phyloP scores from a whole-genome alignment of 1,284 basidiomycete species.

The Apiotrichum sp. region DNA sequence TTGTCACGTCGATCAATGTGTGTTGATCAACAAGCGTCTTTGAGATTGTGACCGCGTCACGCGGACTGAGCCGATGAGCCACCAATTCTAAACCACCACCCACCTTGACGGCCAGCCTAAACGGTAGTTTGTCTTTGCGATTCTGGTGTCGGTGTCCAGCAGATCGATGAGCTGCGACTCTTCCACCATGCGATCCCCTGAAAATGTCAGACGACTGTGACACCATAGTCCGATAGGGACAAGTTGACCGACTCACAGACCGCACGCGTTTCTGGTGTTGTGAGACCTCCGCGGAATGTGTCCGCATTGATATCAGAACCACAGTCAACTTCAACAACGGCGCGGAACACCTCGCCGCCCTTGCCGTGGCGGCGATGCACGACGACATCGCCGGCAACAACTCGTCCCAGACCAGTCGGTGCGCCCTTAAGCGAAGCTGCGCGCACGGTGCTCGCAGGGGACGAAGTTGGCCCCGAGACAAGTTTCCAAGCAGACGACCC shows the following conservation, averaged over 20 bases:
- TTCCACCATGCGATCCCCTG: constrained; percentile 86
- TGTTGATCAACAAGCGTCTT: constrained; percentile 71
- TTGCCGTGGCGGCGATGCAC: constrained; percentile 48
- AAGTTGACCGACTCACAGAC: constrained; percentile 51
- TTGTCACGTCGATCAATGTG: constrained; percentile 85
- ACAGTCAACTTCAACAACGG: constrained; percentile 70
- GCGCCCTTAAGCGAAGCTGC: constrained; percentile 17
- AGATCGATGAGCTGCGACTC: constrained; percentile 75
- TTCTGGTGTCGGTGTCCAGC: constrained; percentile 75
- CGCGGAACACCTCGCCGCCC: constrained; percentile 72
- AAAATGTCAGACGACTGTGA: neutral
- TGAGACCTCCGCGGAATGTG: constrained; percentile 73
- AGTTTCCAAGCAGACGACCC: constrained; percentile 46
- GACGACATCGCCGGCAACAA: constrained; percentile 42
- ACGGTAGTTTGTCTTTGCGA: constrained; percentile 82
- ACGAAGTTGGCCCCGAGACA: constrained; percentile 29
- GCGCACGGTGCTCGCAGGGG: constrained; percentile 21
- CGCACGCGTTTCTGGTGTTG: constrained; percentile 75
- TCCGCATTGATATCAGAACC: constrained; percentile 63
- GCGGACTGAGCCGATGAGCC: constrained; percentile 55
- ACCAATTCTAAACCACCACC: constrained; percentile 36
- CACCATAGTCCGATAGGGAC: neutral
- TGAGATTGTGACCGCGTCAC: constrained; percentile 89
- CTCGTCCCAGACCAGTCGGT: constrained; percentile 27
- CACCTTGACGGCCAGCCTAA: constrained; percentile 96